Base-by-base conservation (phyloP, 108 stramenopile genomes). In the Nitzschia palea region DNA sequence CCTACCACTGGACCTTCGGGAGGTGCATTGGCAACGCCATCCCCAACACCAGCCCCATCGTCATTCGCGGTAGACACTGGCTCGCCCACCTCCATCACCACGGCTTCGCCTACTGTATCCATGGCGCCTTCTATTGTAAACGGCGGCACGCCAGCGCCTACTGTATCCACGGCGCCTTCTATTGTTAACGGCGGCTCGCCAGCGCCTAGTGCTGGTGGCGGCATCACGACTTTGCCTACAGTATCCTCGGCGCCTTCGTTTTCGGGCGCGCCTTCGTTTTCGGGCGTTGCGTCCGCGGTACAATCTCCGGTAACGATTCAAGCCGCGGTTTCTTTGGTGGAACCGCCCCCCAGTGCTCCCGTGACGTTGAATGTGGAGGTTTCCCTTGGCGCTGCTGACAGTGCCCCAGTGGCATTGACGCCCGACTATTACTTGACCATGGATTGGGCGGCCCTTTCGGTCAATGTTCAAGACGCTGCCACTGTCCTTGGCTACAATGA, bases 361-460 rank as follows among this genome's bases (percentile, higher is more conserved):
- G 37, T 40, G 37, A 40, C 37, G 37, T 8, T 40, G 10, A 40
- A 40, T 40, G 14, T 40, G 8, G 37, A 10, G 37, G 14, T 40
- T 8, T n/a, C n/a, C n/a, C n/a, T n/a, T n/a, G n/a, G n/a, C n/a
- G n/a, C n/a, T n/a, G n/a, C n/a, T n/a, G 37, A 14, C 8, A 40
- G 37, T 40, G 37, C 37, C 8, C 37, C 37, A 40, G 37, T 40
- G 14, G 8, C 37, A 10, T 8, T 14, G 10, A 40, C 37, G 9
- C 25, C 62, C 15, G 32, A n/a, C 50, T 33, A 25, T n/a, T 78
- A 72, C 56, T 65, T 72, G 45, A 70, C 71, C 9, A 72, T 57
- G 67, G 44, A 57, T 61, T 78, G 77, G 77, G 28, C 33, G 30
- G 70, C 67, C 3, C 59, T 78, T 22, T 71, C 77, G 2, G 23